phyloP scores from a whole-genome alignment of 306 rosid genomes.

The Acacia crassicarpa region DNA sequence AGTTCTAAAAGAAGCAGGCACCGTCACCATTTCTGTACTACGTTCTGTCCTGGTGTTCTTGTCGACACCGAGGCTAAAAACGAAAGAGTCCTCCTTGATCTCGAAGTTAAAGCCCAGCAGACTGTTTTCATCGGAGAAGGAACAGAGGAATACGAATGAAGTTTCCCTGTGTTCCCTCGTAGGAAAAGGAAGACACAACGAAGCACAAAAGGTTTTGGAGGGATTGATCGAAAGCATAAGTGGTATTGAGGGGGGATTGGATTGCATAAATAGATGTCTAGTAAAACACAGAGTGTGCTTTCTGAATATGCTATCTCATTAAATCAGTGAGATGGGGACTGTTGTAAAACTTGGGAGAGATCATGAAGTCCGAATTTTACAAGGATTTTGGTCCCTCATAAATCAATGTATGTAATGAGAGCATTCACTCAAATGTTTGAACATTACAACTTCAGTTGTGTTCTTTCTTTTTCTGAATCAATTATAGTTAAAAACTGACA shows the following conservation, averaged over 20 bases:
- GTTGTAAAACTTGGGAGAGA: constrained; percentile 26
- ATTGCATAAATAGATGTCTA: constrained; percentile 60
- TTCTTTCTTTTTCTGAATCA: not conserved
- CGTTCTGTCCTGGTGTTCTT: constrained; percentile 47
- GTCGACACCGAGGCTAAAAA: constrained; percentile 47
- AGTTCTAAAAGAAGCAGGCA: constrained; percentile 56
- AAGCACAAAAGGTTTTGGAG: constrained; percentile 48
- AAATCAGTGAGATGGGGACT: not conserved
- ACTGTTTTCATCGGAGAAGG: constrained; percentile 43
- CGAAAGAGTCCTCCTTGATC: constrained; percentile 52
- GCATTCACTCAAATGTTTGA: not conserved
- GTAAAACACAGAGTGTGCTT: constrained; percentile 75
- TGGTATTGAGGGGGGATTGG: constrained; percentile 56
- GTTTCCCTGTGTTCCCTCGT: constrained; percentile 48
- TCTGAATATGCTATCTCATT: constrained; percentile 62
- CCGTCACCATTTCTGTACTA: constrained; percentile 47
- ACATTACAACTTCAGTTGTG: not conserved
- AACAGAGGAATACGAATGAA: constrained; percentile 44
- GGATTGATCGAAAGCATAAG: constrained; percentile 44
- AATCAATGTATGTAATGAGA: constrained; percentile 2
- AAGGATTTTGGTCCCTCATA: constrained; percentile 26
- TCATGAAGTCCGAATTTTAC: constrained; percentile 29
- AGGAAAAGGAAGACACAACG: constrained; percentile 32
- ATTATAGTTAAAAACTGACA: not conserved
- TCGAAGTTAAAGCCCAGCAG: constrained; percentile 45